A percentile compares a stretch with the other conserved stretches of the same genome.
These are phyloP conservation scores for Comarum palustre DNA, from an alignment of 306 rosid species.

Conservation along the genomic window DNA sequence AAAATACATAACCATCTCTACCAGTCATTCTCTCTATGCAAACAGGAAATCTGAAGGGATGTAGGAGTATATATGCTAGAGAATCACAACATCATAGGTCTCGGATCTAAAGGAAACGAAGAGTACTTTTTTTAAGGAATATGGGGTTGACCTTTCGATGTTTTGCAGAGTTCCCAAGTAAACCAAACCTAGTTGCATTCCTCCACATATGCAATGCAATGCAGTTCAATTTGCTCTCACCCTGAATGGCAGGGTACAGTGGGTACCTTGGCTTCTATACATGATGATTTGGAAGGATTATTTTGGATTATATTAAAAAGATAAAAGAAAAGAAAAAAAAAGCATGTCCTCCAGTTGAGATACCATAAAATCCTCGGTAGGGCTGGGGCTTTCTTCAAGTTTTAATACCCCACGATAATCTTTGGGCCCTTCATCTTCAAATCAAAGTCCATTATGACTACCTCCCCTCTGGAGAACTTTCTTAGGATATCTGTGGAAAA, in stretches of 20 bases:
- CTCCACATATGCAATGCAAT: constrained; percentile 47
- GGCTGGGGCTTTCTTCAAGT: constrained; percentile 32
- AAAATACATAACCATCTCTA: constrained; percentile 8
- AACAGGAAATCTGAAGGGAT: constrained; percentile 8
- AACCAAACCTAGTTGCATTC: constrained; percentile 46
- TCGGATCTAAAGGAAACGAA: constrained; percentile 21
- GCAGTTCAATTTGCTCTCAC: constrained; percentile 53
- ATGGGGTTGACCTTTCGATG: constrained; percentile 39
- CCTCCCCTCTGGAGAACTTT: constrained; percentile 32
- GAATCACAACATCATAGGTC: constrained; percentile 28
- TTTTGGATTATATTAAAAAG: constrained; percentile 42
- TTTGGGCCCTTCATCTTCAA: constrained; percentile 34
- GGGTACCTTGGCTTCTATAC: constrained; percentile 61
- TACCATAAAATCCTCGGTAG: constrained; percentile 32
- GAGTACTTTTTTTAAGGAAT: constrained; percentile 27
- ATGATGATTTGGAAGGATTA: constrained; percentile 63
- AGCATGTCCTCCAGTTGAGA: constrained; percentile 40
- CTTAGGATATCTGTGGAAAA: constrained; percentile 37
- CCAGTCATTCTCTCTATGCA: constrained; percentile 27
- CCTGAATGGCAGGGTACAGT: constrained; percentile 66
- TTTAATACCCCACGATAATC: constrained; percentile 33
- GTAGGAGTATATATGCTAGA: constrained; percentile 28
- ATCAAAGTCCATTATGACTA: constrained; percentile 40
- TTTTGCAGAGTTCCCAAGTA: constrained; percentile 39
- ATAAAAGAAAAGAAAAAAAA: constrained; percentile 29